Base-by-base conservation (phyloP, 208 protist genomes). In the Porcisia hertigi region DNA sequence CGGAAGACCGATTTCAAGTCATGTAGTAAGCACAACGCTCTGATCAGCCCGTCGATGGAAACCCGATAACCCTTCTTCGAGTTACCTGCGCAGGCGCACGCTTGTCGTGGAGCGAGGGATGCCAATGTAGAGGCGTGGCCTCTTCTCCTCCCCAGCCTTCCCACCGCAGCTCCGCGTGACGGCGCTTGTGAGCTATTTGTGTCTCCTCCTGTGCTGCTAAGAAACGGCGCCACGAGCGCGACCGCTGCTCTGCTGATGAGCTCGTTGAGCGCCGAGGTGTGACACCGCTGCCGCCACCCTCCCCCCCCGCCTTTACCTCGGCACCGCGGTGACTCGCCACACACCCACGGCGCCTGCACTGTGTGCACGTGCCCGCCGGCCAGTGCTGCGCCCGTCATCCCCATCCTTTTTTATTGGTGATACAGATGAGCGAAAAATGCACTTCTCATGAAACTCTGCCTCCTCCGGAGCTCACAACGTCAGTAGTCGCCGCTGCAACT, bases 21-120 rank as follows among this genome's bases (percentile, higher is more conserved):
- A 89, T 79, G 69, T 86, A 91, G 53, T 58, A 47, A 3, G 71
- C 79, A 64, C 86, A 85, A 23, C 79, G 81, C 67, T 81, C 80
- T 3, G 82, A 72, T 84, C 84, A 30, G 87, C 34, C 82, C 86
- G 36, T 73, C 75, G 34, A 89, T 76, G 20, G 86, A 84, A 16
- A 81, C 85, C 39, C 81, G 77, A 81, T 88, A 89, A 12, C 78
- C 71, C 41, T 77, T 81, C 60, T 83, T 79, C 69, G 80, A 83
- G 45, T 88, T 85, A 80, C 18, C 63, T 60, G 64, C 71, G 75
- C 41, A 86, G 85, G 36, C 82, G 76, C 39, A 69, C 59, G 45
- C 77, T 67, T 47, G 77, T 54, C 41, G 79, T 81, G 39, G 73
- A 80, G 11, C 62, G 71, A n/a, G 74, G 74, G 12, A 79, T 63